Conservation (phyloP, 2,329 filamentous ascomycete genomes). For the Helminthosporium solani region DNA sequence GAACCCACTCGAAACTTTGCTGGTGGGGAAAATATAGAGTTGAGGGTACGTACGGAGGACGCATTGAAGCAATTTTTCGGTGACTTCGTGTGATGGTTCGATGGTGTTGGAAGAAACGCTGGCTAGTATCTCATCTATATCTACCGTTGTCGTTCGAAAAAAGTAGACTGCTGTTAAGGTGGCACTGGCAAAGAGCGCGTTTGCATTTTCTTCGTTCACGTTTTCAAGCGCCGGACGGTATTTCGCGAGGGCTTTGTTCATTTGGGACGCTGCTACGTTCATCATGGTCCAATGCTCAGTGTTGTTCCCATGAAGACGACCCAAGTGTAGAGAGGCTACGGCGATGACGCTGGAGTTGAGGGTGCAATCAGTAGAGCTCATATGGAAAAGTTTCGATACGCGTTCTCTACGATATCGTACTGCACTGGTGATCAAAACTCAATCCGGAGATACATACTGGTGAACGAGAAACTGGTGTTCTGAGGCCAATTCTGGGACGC, state of each 20-base stretch:
- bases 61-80: constrained; percentile 31
- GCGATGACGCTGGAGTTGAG: constrained; percentile 39
- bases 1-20: background rate
- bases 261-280: constrained; percentile 30
- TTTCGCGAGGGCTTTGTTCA: constrained; percentile 35
- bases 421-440: background rate
- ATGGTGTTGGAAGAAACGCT: constrained; percentile 21
- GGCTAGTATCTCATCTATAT: constrained; percentile 32
- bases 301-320: constrained; percentile 35
- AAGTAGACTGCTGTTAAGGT: constrained; percentile 38
- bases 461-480: constrained; percentile 48
- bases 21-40: background rate
- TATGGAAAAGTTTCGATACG: too few relatives aligned
- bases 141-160: constrained; percentile 34
- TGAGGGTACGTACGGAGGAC: constrained; percentile 13
- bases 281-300: constrained; percentile 24
- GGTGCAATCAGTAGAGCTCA: too few relatives aligned
- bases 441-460: constrained; percentile 16
- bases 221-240: constrained; percentile 33
- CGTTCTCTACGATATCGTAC: background rate
- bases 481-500: constrained; percentile 43
- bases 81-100: constrained; percentile 18
- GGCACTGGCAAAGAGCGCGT: constrained; percentile 42
- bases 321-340: constrained; percentile 49
- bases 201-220: constrained; percentile 45